These are phyloP conservation scores for Flaveria ramosissima DNA, from an alignment of 129 eudicot genomes.

Conservation along the genomic window DNA sequence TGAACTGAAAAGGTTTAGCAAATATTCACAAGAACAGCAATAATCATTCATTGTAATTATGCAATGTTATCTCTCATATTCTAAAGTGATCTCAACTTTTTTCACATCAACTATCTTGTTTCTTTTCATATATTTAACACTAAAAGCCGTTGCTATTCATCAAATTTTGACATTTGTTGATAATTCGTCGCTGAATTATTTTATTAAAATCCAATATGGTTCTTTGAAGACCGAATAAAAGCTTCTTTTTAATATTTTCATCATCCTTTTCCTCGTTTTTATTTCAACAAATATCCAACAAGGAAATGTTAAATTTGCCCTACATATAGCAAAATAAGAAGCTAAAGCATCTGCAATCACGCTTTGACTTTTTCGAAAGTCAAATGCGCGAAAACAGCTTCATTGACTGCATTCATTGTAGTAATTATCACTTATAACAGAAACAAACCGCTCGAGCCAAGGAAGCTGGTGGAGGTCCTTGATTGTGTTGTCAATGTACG, in stretches of 20 bases:
- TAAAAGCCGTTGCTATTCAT: too few relatives aligned
- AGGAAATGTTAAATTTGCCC: neutral
- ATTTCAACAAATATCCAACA: neutral
- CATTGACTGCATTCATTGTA: slow-evolving; percentile 64
- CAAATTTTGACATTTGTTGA: too few relatives aligned
- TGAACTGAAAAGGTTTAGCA: neutral
- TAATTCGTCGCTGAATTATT: too few relatives aligned
- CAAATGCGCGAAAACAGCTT: neutral
- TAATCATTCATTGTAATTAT: neutral
- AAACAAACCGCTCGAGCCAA: slow-evolving; percentile 94
- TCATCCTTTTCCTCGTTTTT: neutral
- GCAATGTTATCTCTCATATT: neutral
- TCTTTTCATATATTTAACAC: too few relatives aligned
- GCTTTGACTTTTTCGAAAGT: neutral
- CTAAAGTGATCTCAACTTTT: too few relatives aligned
- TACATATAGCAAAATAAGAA: neutral
- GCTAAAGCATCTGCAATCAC: slow-evolving; percentile 7
- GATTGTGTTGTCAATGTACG: slow-evolving; percentile 66
- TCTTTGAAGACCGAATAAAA: neutral
- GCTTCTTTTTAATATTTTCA: slow-evolving; percentile 5
- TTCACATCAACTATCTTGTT: too few relatives aligned
- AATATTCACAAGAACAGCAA: neutral
- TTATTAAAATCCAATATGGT: neutral
- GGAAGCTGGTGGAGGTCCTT: slow-evolving; percentile 96
- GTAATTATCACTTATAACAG: slow-evolving; percentile 84